Base-by-base conservation (phyloP, 306 rosid species). In the Cucumis melo region DNA sequence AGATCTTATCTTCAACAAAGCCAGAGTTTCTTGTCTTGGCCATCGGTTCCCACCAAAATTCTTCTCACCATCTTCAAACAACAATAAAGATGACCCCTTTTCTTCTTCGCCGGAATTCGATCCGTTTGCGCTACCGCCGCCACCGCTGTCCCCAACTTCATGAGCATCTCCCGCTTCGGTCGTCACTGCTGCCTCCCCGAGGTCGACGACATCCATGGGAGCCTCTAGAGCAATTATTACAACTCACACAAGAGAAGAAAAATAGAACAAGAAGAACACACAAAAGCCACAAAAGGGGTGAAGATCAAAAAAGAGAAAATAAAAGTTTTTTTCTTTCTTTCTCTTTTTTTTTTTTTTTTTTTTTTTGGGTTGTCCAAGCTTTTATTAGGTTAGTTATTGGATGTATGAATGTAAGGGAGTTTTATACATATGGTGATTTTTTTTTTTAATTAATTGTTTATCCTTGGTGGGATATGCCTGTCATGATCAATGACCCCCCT, bases 21-120 rank as follows among this genome's bases (percentile, higher is more conserved):
- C 97, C 73, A 95, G 64, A 44, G 98, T 95, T 62, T 95, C 99
- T 62, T 86, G 96, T 11, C 93, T 81, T 7, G 99, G 99, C 99
- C 99, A 95, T 59, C 98, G 84, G 81, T 89, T 92, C 1, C 98
- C 99, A 4, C 96, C 98, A 51, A 84, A 89, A 79, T 87, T 90
- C 63, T 85, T 80, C 62, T 90, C 97, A 36, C 91, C 88, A 11
- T 81, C 90, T 36, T 87, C 93, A 12, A 60, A 60, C 9, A 60
- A 14, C 39, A 60, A 1, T n/a, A 42, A 51, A 15, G 56, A 51
- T 1, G n/a, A 46, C 21, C 75, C 82, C 42, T 81, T 84, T 27
- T 89, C 92, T 16, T 87, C 93, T 56, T 91, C 98, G 6, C 89
- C 96, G 1, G 92, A 92, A 80, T 84, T 92, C 38, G 91, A 92